A percentile compares a stretch with the other conserved stretches of the same genome.
Conservation (phyloP, 768 basidiomycete species). For the Strobilomyces dryophilus region DNA sequence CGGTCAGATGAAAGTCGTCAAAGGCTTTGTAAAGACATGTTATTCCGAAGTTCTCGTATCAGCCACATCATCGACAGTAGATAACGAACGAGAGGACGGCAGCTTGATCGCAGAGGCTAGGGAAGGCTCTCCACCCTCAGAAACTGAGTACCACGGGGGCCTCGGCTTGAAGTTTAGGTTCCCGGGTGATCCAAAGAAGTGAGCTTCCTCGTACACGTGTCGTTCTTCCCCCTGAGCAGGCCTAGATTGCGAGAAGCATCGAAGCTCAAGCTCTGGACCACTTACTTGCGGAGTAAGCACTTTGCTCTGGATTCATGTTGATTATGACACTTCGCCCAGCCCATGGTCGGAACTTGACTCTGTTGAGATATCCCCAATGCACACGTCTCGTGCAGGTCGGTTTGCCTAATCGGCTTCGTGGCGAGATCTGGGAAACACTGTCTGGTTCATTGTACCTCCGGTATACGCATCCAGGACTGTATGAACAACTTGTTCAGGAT, state of each 20-base stretch:
- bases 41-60: slow-evolving; percentile 89
- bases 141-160: slow-evolving; percentile 68
- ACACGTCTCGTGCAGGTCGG: slow-evolving; percentile 98
- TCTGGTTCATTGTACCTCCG: slow-evolving; percentile 93
- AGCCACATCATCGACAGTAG: slow-evolving; percentile 50
- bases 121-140: slow-evolving; percentile 41
- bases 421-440: slow-evolving; percentile 97
- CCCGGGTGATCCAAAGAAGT: slow-evolving; percentile 92
- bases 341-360: slow-evolving; percentile 92
- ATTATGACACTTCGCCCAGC: slow-evolving; percentile 39
- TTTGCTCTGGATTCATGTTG: neutral
- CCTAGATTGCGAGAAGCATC: slow-evolving; percentile 80
- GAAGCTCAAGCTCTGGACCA: slow-evolving; percentile 94
- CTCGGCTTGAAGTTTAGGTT: slow-evolving; percentile 83
- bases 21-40: slow-evolving; percentile 85
- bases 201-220: slow-evolving; percentile 22
- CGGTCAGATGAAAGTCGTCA: slow-evolving; percentile 91
- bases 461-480: slow-evolving; percentile 80
- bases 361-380: slow-evolving; percentile 93
- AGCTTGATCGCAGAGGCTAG: slow-evolving; percentile 54
- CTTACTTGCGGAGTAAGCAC: slow-evolving; percentile 70
- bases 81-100: slow-evolving; percentile 66
- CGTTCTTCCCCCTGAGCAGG: slow-evolving; percentile 9
- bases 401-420: slow-evolving; percentile 87
- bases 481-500: slow-evolving; percentile 68